Evolutionary conservation across 202 grass and related monocot genomes (phyloP).

Genomic region (Elaeis oleifera): DNA sequence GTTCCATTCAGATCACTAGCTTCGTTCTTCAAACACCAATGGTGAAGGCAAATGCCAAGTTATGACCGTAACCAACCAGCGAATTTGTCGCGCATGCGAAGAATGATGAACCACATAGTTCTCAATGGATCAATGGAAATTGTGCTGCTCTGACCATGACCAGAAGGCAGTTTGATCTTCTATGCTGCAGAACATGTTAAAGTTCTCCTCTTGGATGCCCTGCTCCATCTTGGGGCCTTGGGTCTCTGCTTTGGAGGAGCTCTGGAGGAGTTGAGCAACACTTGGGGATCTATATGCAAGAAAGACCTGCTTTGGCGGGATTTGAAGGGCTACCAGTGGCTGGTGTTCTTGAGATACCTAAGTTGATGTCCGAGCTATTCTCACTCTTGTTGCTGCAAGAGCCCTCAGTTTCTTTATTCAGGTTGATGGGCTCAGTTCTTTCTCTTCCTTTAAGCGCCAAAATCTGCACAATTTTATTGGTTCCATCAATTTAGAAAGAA

Average conservation of each 20-base stretch:
- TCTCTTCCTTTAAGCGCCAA: conserved; percentile 50
- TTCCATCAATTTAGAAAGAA: too few species aligned
- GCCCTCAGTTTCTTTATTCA: conserved; percentile 26
- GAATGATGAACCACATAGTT: too few species aligned
- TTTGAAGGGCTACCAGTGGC: conserved; percentile 32
- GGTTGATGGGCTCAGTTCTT: conserved; percentile 34
- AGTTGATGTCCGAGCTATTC: conserved; percentile 58
- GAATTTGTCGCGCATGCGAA: too few species aligned
- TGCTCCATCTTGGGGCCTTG: too few species aligned
- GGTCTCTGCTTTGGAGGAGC: too few species aligned
- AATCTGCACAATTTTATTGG: conserved; percentile 24
- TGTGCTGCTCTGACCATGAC: conserved; percentile 26
- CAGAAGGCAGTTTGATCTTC: conserved; percentile 22
- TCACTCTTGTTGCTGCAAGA: conserved; percentile 39
- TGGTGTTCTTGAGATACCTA: conserved; percentile 38
- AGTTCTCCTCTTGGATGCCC: too few species aligned
- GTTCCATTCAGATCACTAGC: too few species aligned
- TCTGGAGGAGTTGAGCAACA: too few species aligned
- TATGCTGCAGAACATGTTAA: conserved; percentile 16
- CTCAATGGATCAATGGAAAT: conserved; percentile 4
- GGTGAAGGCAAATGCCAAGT: too few species aligned
- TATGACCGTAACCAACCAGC: too few species aligned
- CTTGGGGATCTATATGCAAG: too few species aligned
- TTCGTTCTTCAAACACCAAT: too few species aligned
- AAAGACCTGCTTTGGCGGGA: neutral